Evolutionary conservation across 1,139 yeast genomes (phyloP).

Genomic region (Scheffersomyces illinoinensis): DNA sequence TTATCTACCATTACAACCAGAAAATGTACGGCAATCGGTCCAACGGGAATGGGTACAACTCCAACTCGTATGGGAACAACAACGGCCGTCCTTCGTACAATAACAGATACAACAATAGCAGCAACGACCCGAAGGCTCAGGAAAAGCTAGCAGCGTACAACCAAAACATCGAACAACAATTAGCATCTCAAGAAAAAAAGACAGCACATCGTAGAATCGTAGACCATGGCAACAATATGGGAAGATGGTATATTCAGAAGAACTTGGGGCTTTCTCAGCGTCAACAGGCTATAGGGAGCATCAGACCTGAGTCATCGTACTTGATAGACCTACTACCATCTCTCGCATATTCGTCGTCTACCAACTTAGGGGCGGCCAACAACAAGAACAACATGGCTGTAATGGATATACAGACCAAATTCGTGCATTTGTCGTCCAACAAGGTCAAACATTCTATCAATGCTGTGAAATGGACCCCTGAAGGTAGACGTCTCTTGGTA

Average conservation of each 20-base stretch:
- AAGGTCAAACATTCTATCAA: conserved; percentile 91
- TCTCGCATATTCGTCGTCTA: conserved; percentile 48
- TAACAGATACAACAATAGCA: conserved; percentile 4
- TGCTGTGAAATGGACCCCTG: conserved; percentile 95
- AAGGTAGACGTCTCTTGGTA: conserved; percentile 85
- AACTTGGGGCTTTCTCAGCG: conserved; percentile 48
- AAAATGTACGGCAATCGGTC: not conserved
- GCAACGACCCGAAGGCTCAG: conserved; percentile 3
- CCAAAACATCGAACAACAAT: conserved; percentile 45
- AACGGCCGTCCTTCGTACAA: conserved; percentile 2
- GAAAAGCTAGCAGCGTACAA: conserved; percentile 20
- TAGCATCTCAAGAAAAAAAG: conserved; percentile 48
- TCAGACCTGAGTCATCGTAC: conserved; percentile 79
- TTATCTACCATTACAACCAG: not conserved
- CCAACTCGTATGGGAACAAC: not conserved
- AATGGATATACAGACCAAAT: conserved; percentile 71
- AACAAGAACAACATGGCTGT: conserved; percentile 45
- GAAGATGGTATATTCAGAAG: conserved; percentile 66
- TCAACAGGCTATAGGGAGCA: conserved; percentile 51
- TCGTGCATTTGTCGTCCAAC: conserved; percentile 87
- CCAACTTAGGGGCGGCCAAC: conserved; percentile 18
- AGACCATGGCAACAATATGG: conserved; percentile 85
- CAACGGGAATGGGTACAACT: not conserved
- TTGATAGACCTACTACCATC: conserved; percentile 76
- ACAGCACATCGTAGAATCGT: conserved; percentile 77